Evolutionary conservation across 2,329 filamentous ascomycete genomes (phyloP), one percentile per base, ranked within the genome.

Genomic region (Fusarium succisae): DNA sequence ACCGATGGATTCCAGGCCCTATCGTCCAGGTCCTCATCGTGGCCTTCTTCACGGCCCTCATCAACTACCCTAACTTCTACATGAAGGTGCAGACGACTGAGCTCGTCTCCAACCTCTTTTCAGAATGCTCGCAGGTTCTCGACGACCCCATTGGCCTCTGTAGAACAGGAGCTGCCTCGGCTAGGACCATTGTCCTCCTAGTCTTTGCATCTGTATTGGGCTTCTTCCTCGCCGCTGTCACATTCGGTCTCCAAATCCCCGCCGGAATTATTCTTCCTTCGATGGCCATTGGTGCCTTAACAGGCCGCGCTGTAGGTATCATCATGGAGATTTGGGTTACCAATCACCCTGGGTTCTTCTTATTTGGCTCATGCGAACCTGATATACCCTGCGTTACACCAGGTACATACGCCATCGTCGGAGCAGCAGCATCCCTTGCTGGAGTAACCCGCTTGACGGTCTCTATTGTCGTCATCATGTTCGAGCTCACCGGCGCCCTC

Each of bases 401-500:
- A 1, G 96, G 96, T 20, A 97, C 96, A 4, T 99, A 99, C 80
- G 96, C 96, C 72, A 97, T 99, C 78, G 93, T 99, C 70, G 96
- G 96, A 39, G 96, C 96, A 2, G 96, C 96, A 1, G 95, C 96
- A 8, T 94, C 96, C n/a, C 90, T 99, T 4, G 94, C 94, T 11
- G 96, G 96, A 54, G 94, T 97, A 41, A 98, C 96, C 24, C 91
- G 96, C 76, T 97, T 99, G 91, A 99, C 96, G 1, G 95, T 98
- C 17, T 98, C 95, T 18, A 98, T 99, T 75, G 96, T 99, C 9
- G 96, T 98, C 79, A 99, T 99, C 84, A 98, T 98, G 93, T 99
- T 99, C 80, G 96, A 99, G 85, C 91, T 99, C 63, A 99, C 96
- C 0, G 96, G 96, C 59, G 96, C 96, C 3, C 88, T 99, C 35